Evolutionary conservation across 2,329 filamentous ascomycete genomes (phyloP).

Genomic region (Alternaria consortialis): DNA sequence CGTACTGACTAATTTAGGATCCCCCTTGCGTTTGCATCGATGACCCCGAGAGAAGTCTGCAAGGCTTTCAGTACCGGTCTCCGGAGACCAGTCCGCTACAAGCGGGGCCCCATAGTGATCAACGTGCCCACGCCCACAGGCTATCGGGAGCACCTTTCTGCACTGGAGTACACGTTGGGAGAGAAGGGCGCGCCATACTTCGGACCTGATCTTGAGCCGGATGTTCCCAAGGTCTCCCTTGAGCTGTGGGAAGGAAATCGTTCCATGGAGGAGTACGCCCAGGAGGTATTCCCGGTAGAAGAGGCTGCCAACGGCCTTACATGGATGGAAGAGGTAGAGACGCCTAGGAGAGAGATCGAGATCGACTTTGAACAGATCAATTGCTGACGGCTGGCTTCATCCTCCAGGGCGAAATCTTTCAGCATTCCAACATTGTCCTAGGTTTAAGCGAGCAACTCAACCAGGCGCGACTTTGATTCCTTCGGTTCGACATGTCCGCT

Average conservation of each 20-base stretch:
- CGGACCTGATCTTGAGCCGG: conserved; percentile 65
- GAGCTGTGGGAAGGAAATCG: conserved; percentile 91
- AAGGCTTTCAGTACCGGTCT: conserved; percentile 80
- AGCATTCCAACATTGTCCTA: conserved; percentile 38
- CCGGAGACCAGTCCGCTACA: conserved; percentile 79
- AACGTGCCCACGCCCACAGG: conserved; percentile 86
- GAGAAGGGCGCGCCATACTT: conserved; percentile 69
- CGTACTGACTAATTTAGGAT: conserved; percentile 65
- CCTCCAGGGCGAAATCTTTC: conserved; percentile 42
- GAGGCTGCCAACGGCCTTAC: conserved; percentile 92
- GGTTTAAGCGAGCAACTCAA: conserved; percentile 46
- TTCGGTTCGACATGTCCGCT: conserved; percentile 25
- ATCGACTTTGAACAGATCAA: conserved; percentile 49
- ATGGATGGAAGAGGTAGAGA: conserved; percentile 77
- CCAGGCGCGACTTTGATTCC: conserved; percentile 44
- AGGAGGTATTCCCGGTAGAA: conserved; percentile 92
- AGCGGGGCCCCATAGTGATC: conserved; percentile 80
- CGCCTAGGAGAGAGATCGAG: conserved; percentile 47
- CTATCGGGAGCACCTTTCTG: conserved; percentile 86
- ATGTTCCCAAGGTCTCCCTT: conserved; percentile 76
- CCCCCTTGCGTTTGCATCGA: conserved; percentile 87
- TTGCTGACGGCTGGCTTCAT: conserved; percentile 44
- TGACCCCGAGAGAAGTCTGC: conserved; percentile 85
- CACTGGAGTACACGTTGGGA: conserved; percentile 68
- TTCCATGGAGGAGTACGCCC: conserved; percentile 91